phyloP scores from a whole-genome alignment of 495 filamentous ascomycete genomes.

The Hyaloscypha finlandica region DNA sequence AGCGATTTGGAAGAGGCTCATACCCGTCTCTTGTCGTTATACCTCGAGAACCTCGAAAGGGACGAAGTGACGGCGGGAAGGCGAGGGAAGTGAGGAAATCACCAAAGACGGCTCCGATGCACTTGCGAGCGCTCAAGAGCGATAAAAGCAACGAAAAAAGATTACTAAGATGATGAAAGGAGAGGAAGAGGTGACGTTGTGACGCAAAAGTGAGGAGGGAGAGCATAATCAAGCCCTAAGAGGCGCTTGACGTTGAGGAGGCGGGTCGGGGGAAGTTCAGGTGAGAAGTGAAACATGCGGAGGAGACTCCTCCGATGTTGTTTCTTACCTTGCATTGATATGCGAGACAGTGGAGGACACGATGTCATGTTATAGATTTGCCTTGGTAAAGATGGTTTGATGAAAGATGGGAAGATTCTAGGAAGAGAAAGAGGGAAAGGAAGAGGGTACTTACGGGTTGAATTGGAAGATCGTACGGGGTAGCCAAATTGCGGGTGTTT shows the following conservation, averaged over 20 bases:
- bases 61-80: neutral
- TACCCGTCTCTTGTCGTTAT: neutral
- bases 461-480: neutral
- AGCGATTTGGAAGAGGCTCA: no score
- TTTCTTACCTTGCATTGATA: neutral
- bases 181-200: neutral
- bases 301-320: neutral
- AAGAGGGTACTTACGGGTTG: neutral
- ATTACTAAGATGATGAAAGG: neutral
- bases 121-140: neutral
- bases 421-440: neutral
- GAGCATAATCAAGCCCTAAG: neutral
- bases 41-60: neutral
- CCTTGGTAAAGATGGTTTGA: neutral
- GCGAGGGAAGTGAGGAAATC: neutral
- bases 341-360: neutral
- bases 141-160: neutral
- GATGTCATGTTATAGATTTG: neutral
- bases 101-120: neutral
- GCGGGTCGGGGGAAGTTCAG: neutral
- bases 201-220: neutral
- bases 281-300: neutral
- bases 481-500: neutral
- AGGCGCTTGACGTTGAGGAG: neutral
- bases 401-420: neutral